phyloP scores from a whole-genome alignment of 306 rosid genomes.

The Cyclanthera cordifolia region DNA sequence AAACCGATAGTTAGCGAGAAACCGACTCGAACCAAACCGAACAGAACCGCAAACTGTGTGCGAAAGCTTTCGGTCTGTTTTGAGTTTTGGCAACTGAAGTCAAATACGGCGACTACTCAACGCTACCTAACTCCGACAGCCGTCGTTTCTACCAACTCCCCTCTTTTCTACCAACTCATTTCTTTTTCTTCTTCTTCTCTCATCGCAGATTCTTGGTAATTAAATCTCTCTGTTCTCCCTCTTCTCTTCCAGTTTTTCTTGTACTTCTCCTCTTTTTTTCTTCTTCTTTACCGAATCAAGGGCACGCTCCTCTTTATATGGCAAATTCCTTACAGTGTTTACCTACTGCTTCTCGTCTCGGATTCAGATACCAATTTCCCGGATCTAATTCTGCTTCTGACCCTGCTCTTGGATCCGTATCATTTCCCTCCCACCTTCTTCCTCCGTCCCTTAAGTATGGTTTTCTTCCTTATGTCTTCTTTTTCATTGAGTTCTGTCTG shows the following conservation, averaged over 20 bases:
- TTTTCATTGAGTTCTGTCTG: not conserved
- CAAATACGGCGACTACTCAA: not conserved
- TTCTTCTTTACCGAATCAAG: not conserved
- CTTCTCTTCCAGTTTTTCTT: not conserved
- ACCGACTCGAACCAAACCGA: no score
- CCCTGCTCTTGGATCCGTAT: slow-evolving; percentile 22
- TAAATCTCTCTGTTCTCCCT: not conserved
- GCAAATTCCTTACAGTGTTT: slow-evolving; percentile 26
- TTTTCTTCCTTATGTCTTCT: not conserved
- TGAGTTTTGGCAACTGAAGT: not conserved
- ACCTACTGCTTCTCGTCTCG: slow-evolving; percentile 10
- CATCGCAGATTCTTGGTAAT: not conserved
- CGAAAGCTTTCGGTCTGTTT: no score
- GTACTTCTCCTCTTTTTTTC: not conserved
- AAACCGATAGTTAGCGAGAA: no score
- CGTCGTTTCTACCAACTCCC: slow-evolving; percentile 7
- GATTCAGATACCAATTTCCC: slow-evolving; percentile 13
- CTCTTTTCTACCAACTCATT: not conserved
- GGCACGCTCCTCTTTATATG: slow-evolving; percentile 15
- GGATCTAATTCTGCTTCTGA: slow-evolving; percentile 13
- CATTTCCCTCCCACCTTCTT: slow-evolving; percentile 23
- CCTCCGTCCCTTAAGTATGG: slow-evolving; percentile 25
- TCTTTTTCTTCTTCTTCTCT: not conserved
- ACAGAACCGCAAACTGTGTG: no score
- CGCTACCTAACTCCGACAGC: not conserved